These are phyloP conservation scores for Amphichorda felina DNA, from an alignment of 2,329 filamentous ascomycete genomes.

Conservation along the genomic window DNA sequence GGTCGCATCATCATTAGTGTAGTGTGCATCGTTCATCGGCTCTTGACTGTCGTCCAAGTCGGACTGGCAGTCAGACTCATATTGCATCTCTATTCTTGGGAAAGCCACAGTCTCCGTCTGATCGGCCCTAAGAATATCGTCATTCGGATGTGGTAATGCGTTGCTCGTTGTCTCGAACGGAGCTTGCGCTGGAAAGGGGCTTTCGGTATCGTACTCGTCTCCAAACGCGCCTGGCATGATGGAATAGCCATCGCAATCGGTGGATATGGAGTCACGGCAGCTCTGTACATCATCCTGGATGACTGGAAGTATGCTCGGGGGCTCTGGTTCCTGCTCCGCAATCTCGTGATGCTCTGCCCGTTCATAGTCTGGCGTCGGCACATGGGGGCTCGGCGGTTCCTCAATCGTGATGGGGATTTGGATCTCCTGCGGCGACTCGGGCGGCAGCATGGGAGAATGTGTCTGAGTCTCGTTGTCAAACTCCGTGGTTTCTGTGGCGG, in stretches of 20 bases:
- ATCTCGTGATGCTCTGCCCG: slow-evolving; percentile 36
- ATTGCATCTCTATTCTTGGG: slow-evolving; percentile 19
- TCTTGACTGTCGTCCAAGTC: slow-evolving; percentile 17
- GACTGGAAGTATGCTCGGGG: slow-evolving; percentile 6
- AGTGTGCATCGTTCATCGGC: slow-evolving; percentile 5
- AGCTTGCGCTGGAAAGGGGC: slow-evolving; percentile 22
- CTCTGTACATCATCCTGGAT: slow-evolving; percentile 3
- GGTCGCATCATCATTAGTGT: slow-evolving; percentile 17
- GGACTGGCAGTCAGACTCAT: slow-evolving; percentile 25
- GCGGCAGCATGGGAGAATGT: slow-evolving; percentile 29
- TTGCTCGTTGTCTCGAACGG: slow-evolving; percentile 20
- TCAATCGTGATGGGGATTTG: slow-evolving; percentile 13
- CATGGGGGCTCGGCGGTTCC: slow-evolving; percentile 16
- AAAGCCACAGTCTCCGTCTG: slow-evolving; percentile 16
- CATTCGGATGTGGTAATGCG: slow-evolving; percentile 26
- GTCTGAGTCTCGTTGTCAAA: slow-evolving; percentile 64
- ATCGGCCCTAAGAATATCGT: slow-evolving; percentile 1
- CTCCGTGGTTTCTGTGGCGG: slow-evolving; percentile 50
- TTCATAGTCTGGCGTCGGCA: slow-evolving; percentile 10
- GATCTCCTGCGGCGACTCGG: slow-evolving; percentile 12
- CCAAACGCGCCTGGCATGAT: slow-evolving; percentile 16
- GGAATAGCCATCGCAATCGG: background rate
- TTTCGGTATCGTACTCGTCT: slow-evolving; percentile 23
- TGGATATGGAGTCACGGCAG: slow-evolving; percentile 7
- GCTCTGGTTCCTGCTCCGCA: slow-evolving; percentile 32